These are phyloP conservation scores for Sugiyamaella boreocaroliniensis DNA, from an alignment of 805 yeast species.

Conservation along the genomic window DNA sequence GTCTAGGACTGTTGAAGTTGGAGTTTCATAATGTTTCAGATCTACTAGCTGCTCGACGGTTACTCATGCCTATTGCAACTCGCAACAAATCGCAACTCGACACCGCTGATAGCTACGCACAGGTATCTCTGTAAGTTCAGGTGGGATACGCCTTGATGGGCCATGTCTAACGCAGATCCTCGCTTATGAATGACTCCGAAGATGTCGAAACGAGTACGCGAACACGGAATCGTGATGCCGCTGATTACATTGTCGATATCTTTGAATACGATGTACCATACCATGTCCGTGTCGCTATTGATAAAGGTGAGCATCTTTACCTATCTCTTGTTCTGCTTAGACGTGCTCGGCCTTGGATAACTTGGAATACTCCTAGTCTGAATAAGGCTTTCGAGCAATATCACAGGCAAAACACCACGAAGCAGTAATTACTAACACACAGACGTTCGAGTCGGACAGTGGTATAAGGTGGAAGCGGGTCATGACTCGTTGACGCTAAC, in stretches of 20 bases:
- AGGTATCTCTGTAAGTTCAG: slow-evolving; percentile 38
- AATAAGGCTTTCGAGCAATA: no score
- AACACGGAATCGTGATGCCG: slow-evolving; percentile 41
- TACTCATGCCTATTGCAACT: slow-evolving; percentile 60
- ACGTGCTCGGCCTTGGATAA: neutral
- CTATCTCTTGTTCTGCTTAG: neutral
- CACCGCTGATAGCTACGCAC: slow-evolving; percentile 61
- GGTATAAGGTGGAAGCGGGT: slow-evolving; percentile 76
- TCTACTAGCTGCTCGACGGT: slow-evolving; percentile 64
- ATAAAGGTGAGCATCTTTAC: slow-evolving; percentile 36
- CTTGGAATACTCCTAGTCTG: neutral
- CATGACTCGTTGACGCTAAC: slow-evolving; percentile 48
- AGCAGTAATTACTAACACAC: neutral
- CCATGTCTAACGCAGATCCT: neutral
- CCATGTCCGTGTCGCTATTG: slow-evolving; percentile 94
- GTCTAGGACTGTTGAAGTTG: slow-evolving; percentile 57
- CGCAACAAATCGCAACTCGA: slow-evolving; percentile 58
- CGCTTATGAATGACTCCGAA: slow-evolving; percentile 7
- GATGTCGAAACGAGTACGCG: slow-evolving; percentile 3
- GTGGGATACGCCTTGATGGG: neutral
- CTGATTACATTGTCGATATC: slow-evolving; percentile 62
- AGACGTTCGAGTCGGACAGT: slow-evolving; percentile 83
- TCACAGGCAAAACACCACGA: no score
- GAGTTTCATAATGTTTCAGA: slow-evolving; percentile 70
- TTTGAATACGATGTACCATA: slow-evolving; percentile 95